phyloP scores from a whole-genome alignment of 1,284 basidiomycete species.

The Cutaneotrichosporon daszewskae region DNA sequence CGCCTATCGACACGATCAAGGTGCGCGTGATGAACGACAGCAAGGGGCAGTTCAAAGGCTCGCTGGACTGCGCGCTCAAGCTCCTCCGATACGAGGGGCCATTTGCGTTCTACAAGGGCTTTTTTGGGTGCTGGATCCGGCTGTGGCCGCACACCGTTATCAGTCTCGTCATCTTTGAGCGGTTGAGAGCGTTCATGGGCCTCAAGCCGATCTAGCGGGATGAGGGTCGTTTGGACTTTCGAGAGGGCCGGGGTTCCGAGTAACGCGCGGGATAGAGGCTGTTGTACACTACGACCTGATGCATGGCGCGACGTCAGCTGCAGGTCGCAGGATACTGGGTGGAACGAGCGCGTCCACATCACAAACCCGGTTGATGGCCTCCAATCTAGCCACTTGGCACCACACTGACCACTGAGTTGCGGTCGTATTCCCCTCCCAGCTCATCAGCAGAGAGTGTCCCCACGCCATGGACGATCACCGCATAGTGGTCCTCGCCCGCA shows the following conservation, averaged over 20 bases:
- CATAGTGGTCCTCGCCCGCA: too few species aligned
- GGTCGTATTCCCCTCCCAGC: too few species aligned
- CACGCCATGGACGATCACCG: too few species aligned
- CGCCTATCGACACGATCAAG: slow-evolving; percentile 20
- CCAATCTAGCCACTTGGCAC: too few species aligned
- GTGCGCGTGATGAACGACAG: slow-evolving; percentile 20
- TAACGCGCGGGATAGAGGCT: not conserved
- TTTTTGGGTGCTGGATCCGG: slow-evolving; percentile 19
- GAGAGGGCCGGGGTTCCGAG: not conserved
- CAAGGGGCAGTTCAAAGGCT: slow-evolving; percentile 4
- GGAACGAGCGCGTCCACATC: too few species aligned
- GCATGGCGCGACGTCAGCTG: too few species aligned
- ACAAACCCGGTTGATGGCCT: too few species aligned
- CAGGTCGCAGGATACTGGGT: too few species aligned
- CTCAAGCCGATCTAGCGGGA: slow-evolving; percentile 15
- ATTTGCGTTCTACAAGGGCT: slow-evolving; percentile 19
- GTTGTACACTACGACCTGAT: too few species aligned
- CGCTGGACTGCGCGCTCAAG: slow-evolving; percentile 10
- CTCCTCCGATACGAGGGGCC: slow-evolving; percentile 15
- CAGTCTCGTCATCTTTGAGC: slow-evolving; percentile 13
- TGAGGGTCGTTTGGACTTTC: not conserved
- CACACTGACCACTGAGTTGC: too few species aligned
- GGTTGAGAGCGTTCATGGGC: slow-evolving; percentile 10
- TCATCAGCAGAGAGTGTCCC: too few species aligned
- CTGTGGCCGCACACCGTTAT: slow-evolving; percentile 21